Percentiles rank a stretch among this genome's conserved stretches.
These are phyloP conservation scores for Golubevia sp. DNA, from an alignment of 1,284 basidiomycete species.

Conservation along the genomic window DNA sequence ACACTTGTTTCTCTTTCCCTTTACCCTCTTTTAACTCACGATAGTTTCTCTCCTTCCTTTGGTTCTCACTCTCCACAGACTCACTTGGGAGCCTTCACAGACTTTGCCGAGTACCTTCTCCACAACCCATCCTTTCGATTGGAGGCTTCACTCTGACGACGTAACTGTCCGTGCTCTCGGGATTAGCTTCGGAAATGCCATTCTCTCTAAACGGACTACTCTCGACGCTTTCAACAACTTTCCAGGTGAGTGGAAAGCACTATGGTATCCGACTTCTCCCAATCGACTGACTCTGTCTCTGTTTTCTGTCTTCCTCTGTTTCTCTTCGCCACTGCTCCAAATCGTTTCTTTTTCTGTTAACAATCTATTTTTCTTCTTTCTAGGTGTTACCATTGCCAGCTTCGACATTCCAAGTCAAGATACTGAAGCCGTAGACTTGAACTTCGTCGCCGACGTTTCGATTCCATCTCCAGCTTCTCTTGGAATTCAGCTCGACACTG, in stretches of 20 bases:
- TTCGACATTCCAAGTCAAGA: slow-evolving; percentile 48
- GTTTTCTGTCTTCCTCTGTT: too few relatives aligned
- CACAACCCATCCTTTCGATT: slow-evolving; percentile 45
- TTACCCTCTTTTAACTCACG: too few relatives aligned
- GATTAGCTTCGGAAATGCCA: slow-evolving; percentile 48
- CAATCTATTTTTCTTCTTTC: too few relatives aligned
- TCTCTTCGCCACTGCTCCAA: too few relatives aligned
- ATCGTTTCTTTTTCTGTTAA: too few relatives aligned
- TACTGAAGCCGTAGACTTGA: slow-evolving; percentile 35
- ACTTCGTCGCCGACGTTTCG: slow-evolving; percentile 26
- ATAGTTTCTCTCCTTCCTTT: too few relatives aligned
- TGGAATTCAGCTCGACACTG: slow-evolving; percentile 54
- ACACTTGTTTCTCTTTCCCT: too few relatives aligned
- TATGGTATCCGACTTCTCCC: too few relatives aligned
- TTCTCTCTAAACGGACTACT: slow-evolving; percentile 40
- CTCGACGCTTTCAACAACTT: slow-evolving; percentile 52
- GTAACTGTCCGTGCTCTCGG: slow-evolving; percentile 46
- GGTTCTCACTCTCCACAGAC: too few relatives aligned
- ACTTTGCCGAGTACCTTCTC: slow-evolving; percentile 47
- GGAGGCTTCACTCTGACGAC: slow-evolving; percentile 42
- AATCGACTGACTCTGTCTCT: too few relatives aligned
- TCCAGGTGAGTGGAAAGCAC: too few relatives aligned
- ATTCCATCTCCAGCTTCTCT: slow-evolving; percentile 51
- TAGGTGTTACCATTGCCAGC: slow-evolving; percentile 34
- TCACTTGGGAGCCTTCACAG: slow-evolving; percentile 36